Base-by-base conservation (phyloP, 2,329 filamentous ascomycete species). In the Geosmithia flava region DNA sequence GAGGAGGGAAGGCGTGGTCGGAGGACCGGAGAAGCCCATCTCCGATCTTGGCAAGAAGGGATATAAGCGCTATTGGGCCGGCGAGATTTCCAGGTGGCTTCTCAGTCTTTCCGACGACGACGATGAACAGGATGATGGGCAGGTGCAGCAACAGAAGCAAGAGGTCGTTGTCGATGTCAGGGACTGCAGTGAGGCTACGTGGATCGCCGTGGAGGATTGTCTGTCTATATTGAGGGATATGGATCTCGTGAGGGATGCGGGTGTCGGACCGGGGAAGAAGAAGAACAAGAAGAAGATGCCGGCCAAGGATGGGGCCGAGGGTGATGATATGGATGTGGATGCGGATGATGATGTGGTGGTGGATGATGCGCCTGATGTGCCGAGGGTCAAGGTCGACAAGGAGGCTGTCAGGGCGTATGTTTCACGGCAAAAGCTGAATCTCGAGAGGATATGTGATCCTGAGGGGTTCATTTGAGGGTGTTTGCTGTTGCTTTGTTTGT, bases 21-120 rank as follows among this genome's bases (percentile, higher is more conserved):
- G 93, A 37, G 91, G 93, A 0, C 93, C 93, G 0, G 93, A 98
- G 68, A 93, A 94, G 62, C 93, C 91, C 10, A 82, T 97, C 43
- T 93, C 86, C 19, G 85, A 91, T 52, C 75, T 95, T 45, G 91
- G 91, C 1, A 78, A 80, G 55, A 85, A 80, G 58, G 88, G 88
- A 3, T 97, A 97, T 66, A 75, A 76, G 55, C 75, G 85, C 6
- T 96, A 86, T 65, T 97, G 91, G 91, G 81, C 83, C 1, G 82
- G 84, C 42, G 87, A 93, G 55, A 81, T 96, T 52, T 83, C 83
- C 6, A 74, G 87, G n/a, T 86, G 76, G 74, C 55, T 83, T 7
- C 61, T 83, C 8, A 57, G 58, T 20, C 53, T 74, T 2, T 65
- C 69, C 2, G 17, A 53, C 76, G n/a, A 62, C 60, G 50, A 53